These are phyloP conservation scores for Madurella mycetomatis DNA, from an alignment of 2,329 filamentous ascomycete genomes.

Conservation along the genomic window DNA sequence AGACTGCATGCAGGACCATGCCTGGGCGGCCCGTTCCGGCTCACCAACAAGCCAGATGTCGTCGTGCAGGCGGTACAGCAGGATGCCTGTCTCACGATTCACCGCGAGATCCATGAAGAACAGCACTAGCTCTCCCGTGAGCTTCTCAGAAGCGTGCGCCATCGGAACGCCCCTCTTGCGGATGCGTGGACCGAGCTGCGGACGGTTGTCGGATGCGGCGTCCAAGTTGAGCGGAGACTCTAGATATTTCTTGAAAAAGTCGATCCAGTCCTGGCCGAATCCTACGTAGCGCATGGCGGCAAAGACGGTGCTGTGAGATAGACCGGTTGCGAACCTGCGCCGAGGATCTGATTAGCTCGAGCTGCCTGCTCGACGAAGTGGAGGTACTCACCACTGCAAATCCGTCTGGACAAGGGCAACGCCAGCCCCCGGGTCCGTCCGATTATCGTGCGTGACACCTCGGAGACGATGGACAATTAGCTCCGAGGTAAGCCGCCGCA, in stretches of 20 bases:
- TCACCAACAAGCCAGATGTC: constrained; percentile 46
- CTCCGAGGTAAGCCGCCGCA: constrained; percentile 38
- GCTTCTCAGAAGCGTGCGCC: constrained; percentile 42
- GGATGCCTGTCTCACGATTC: constrained; percentile 38
- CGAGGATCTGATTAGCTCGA: not conserved
- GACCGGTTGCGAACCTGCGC: constrained; percentile 31
- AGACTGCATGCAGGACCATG: constrained; percentile 40
- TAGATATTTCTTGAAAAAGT: constrained; percentile 43
- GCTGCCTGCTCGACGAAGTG: not conserved
- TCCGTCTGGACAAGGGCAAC: constrained; percentile 40
- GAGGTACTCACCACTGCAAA: constrained; percentile 34
- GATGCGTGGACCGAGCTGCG: constrained; percentile 32
- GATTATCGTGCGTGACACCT: constrained; percentile 26
- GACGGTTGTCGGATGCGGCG: constrained; percentile 29
- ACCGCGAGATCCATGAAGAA: constrained; percentile 45
- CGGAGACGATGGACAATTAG: constrained; percentile 32
- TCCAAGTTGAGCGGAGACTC: constrained; percentile 42
- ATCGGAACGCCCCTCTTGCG: constrained; percentile 43
- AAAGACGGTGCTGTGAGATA: constrained; percentile 42
- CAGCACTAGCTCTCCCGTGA: constrained; percentile 44
- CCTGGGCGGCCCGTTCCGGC: constrained; percentile 36
- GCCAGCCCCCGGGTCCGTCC: constrained; percentile 12
- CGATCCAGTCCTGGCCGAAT: constrained; percentile 38
- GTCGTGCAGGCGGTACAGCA: constrained; percentile 45
- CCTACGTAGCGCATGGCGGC: constrained; percentile 42